Evolutionary conservation across 2,329 filamentous ascomycete genomes (phyloP).

Genomic region (Fusarium nanum): DNA sequence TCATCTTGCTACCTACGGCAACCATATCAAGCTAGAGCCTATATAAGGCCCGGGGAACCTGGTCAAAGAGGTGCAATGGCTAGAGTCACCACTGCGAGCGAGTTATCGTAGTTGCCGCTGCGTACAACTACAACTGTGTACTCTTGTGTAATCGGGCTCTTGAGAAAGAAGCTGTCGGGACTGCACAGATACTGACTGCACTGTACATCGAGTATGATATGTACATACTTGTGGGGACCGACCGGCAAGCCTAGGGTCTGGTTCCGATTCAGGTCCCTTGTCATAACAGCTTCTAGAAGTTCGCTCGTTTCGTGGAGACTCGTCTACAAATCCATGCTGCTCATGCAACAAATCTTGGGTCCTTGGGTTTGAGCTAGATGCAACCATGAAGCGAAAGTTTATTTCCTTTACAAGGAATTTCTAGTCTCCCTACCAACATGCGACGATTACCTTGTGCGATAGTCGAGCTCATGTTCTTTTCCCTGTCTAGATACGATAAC

Average conservation of each 20-base stretch:
- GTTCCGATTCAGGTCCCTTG: constrained; percentile 11
- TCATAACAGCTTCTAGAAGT: constrained; percentile 39
- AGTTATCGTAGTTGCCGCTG: background rate
- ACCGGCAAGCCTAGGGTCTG: constrained; percentile 4
- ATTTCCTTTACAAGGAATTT: background rate
- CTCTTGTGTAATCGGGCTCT: background rate
- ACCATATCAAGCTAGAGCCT: background rate
- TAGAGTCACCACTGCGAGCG: background rate
- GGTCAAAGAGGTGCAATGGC: background rate
- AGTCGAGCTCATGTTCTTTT: constrained; percentile 6
- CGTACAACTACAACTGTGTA: constrained; percentile 15
- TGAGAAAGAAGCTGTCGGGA: constrained; percentile 19
- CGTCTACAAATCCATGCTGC: background rate
- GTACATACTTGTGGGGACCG: constrained; percentile 15
- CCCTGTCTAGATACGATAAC: constrained; percentile 1
- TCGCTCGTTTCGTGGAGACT: constrained; percentile 8
- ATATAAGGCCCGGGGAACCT: background rate
- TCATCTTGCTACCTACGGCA: constrained; percentile 1
- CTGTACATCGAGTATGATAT: background rate
- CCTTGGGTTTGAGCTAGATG: constrained; percentile 1
- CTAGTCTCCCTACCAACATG: background rate
- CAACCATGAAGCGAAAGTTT: background rate
- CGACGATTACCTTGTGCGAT: background rate
- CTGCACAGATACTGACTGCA: background rate
- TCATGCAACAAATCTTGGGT: constrained; percentile 8